phyloP scores from a whole-genome alignment of 192 early-diverging fungal genomes.

The Rhizoclosmatium sp. region DNA sequence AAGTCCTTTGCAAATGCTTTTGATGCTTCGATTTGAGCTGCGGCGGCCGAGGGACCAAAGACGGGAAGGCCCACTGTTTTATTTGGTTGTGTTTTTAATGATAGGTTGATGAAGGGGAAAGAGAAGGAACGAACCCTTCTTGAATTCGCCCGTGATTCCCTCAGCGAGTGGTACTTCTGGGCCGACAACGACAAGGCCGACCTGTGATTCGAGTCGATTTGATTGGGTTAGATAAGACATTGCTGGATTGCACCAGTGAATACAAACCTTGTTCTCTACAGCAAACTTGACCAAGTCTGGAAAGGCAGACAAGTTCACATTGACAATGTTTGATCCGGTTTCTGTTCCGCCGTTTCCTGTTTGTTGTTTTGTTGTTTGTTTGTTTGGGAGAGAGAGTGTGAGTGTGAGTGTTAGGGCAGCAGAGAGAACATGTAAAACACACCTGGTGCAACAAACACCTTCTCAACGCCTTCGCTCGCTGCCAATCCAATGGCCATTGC shows the following conservation, averaged over 20 bases:
- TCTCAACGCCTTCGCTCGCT: slow-evolving; percentile 75
- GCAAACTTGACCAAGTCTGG: slow-evolving; percentile 80
- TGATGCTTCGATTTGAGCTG: slow-evolving; percentile 94
- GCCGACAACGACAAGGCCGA: slow-evolving; percentile 88
- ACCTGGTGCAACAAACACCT: slow-evolving; percentile 94
- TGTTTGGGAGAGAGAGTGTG: neutral
- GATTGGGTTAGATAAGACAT: neutral
- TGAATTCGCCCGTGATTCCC: slow-evolving; percentile 85
- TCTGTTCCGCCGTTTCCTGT: slow-evolving; percentile 95
- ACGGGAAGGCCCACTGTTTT: slow-evolving; percentile 75
- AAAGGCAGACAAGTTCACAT: slow-evolving; percentile 78
- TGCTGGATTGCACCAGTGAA: neutral
- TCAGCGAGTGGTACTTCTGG: slow-evolving; percentile 98
- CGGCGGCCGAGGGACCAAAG: slow-evolving; percentile 90
- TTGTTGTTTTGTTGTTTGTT: neutral
- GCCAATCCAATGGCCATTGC: slow-evolving; percentile 92
- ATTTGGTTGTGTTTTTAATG: slow-evolving; percentile 42
- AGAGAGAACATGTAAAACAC: neutral
- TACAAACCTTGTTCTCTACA: slow-evolving; percentile 69
- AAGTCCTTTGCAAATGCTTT: slow-evolving; percentile 99
- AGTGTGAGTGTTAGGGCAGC: neutral
- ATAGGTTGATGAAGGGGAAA: neutral
- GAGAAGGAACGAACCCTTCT: slow-evolving; percentile 61
- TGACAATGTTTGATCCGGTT: slow-evolving; percentile 76
- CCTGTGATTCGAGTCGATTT: slow-evolving; percentile 41